These are phyloP conservation scores for Chalciporus pseudorubinellus DNA, from an alignment of 768 basidiomycete genomes.

Conservation along the genomic window DNA sequence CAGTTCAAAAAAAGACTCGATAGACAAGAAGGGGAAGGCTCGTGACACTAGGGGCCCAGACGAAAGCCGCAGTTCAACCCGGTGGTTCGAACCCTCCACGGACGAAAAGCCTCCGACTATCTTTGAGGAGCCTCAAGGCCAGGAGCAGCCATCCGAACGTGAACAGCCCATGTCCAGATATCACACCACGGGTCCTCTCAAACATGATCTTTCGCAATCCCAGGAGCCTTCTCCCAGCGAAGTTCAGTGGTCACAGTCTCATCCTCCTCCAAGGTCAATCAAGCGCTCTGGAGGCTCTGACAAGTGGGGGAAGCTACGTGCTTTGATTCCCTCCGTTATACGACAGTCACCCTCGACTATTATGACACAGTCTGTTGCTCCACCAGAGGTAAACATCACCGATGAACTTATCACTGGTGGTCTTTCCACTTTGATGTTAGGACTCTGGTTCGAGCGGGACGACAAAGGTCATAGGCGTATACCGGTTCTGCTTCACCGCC, in stretches of 20 bases:
- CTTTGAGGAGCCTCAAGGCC: slow-evolving; percentile 27
- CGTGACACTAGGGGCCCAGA: slow-evolving; percentile 47
- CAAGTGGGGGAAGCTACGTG: slow-evolving; percentile 65
- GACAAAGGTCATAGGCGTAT: slow-evolving; percentile 80
- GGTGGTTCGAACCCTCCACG: slow-evolving; percentile 53
- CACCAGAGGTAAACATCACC: slow-evolving; percentile 65
- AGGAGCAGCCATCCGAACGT: slow-evolving; percentile 21
- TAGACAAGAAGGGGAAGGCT: slow-evolving; percentile 55
- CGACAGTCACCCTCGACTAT: slow-evolving; percentile 34
- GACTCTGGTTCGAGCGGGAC: slow-evolving; percentile 84
- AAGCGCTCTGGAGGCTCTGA: slow-evolving; percentile 29
- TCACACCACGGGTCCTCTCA: neutral
- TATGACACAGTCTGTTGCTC: slow-evolving; percentile 45
- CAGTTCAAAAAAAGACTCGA: slow-evolving; percentile 33
- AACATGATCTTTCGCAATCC: slow-evolving; percentile 7
- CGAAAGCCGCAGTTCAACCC: slow-evolving; percentile 52
- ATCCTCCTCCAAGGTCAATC: slow-evolving; percentile 23
- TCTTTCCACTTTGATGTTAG: slow-evolving; percentile 73
- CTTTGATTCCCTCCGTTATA: slow-evolving; percentile 58
- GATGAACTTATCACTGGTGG: slow-evolving; percentile 82
- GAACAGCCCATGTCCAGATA: slow-evolving; percentile 21
- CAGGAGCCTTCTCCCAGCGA: slow-evolving; percentile 2
- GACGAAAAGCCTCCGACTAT: slow-evolving; percentile 43
- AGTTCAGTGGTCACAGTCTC: slow-evolving; percentile 25
- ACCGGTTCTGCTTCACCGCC: slow-evolving; percentile 73